Evolutionary conservation across 78 protist genomes (phyloP).

Genomic region (Emiliania huxleyi): DNA sequence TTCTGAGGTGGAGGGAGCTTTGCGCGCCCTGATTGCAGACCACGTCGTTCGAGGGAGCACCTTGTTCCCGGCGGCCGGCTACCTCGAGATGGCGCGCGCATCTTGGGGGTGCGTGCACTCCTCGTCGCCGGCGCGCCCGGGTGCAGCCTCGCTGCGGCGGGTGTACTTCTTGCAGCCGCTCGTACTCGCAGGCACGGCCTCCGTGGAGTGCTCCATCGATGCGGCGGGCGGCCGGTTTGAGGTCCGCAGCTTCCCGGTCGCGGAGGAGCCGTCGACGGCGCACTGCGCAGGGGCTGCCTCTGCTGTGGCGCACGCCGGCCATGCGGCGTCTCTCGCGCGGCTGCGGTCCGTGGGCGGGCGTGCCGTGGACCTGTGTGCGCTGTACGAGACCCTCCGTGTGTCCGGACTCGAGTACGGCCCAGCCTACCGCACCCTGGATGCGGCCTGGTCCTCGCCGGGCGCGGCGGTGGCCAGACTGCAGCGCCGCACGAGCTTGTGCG

Average conservation of each 20-base stretch:
- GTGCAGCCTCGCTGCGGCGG: no score
- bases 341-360: not conserved
- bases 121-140: no score
- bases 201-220: not conserved
- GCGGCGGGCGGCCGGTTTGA: not conserved
- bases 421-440: not conserved
- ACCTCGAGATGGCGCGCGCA: no score
- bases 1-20: no score
- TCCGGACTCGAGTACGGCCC: not conserved
- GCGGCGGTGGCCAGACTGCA: not conserved
- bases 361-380: not conserved
- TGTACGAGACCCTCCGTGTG: not conserved
- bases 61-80: no score
- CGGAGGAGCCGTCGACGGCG: not conserved
- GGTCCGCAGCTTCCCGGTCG: not conserved
- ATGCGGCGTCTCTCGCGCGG: no score
- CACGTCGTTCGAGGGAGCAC: no score
- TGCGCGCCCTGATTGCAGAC: no score
- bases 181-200: no score
- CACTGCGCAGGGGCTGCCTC: not conserved
- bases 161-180: no score
- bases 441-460: not conserved
- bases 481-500: not conserved
- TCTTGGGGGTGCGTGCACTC: no score
- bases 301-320: not conserved